Conservation (phyloP, 345 rosid genomes). For the Limnanthes douglasii region DNA sequence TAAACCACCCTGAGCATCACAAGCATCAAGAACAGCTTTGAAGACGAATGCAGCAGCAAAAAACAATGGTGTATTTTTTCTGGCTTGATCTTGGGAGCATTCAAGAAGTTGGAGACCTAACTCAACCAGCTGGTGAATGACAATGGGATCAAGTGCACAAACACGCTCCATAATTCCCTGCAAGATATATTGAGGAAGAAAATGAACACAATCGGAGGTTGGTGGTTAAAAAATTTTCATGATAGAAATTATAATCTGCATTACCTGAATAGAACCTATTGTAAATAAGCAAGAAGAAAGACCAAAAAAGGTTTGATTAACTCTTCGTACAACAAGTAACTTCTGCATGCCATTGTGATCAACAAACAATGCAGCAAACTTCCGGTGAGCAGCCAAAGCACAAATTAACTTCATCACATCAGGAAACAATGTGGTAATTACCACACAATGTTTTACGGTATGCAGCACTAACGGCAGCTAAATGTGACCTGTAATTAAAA, state of each 20-base stretch:
- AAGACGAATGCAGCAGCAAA: slow-evolving; percentile 94
- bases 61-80: slow-evolving; percentile 89
- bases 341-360: slow-evolving; percentile 94
- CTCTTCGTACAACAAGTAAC: slow-evolving; percentile 76
- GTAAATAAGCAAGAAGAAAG: slow-evolving; percentile 91
- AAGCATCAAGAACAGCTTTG: slow-evolving; percentile 93
- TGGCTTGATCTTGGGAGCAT: slow-evolving; percentile 74
- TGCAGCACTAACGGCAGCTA: no score
- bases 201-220: no score
- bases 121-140: slow-evolving; percentile 71
- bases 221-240: no score
- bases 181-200: no score
- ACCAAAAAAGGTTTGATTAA: slow-evolving; percentile 56
- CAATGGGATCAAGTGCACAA: slow-evolving; percentile 81
- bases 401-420: slow-evolving; percentile 97
- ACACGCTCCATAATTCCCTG: slow-evolving; percentile 99
- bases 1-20: slow-evolving; percentile 79
- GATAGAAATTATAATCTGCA: no score
- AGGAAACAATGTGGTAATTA: no score
- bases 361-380: slow-evolving; percentile 96
- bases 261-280: slow-evolving; percentile 91
- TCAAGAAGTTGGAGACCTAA: slow-evolving; percentile 83
- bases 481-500: no score
- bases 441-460: no score
- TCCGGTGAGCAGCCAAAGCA: slow-evolving; percentile 94